Evolutionary conservation across 164 flowering plant species (phyloP), one percentile per base, ranked within the genome.

Genomic region (Cinnamomum micranthum): DNA sequence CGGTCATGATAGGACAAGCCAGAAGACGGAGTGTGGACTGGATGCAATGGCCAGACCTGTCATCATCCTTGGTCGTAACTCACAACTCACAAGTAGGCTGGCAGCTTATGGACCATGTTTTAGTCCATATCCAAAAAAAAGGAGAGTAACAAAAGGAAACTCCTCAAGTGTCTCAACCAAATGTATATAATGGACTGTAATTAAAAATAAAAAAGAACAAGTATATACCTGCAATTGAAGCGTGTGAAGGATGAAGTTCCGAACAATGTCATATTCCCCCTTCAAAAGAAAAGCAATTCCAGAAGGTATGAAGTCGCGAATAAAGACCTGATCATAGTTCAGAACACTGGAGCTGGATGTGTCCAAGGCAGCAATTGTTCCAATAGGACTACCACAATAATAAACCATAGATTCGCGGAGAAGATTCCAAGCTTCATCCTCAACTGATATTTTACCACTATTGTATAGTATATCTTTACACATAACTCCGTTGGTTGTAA

Each of bases 261-360:
- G 84, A 41, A 91, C 93, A 71, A 91, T 91, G 73, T 91, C 96
- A 76, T 87, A 88, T 83, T 91, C 96, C 68, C 92, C 96, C 75
- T 88, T 91, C 81, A 91, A 80, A 80, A 90, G 91, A 74, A 91
- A 91, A 59, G 96, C 96, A 64, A 91, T 81, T 51, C 92, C 96
- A 71, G 96, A 88, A 50, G 96, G 93, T 52, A 91, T 84, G 79
- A 91, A 91, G 65, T 91, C 96, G 22, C 93, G 91, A 68, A 91
- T 90, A 66, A 91, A 91, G 75, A 91, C 89, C 76, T 91, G 96
- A 80, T 91, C 96, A 77, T 90, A 91, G 78, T 91, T 91, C 72
- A 87, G 78, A 52, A 81, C 74, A 74, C 73, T 83, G 33, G 86
- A 22, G 74, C 68, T 71, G 55, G 80, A 85, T 19, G 89, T 86